These are phyloP conservation scores for Colletotrichum liaoningense DNA, from an alignment of 2,329 filamentous ascomycete genomes.

Conservation along the genomic window DNA sequence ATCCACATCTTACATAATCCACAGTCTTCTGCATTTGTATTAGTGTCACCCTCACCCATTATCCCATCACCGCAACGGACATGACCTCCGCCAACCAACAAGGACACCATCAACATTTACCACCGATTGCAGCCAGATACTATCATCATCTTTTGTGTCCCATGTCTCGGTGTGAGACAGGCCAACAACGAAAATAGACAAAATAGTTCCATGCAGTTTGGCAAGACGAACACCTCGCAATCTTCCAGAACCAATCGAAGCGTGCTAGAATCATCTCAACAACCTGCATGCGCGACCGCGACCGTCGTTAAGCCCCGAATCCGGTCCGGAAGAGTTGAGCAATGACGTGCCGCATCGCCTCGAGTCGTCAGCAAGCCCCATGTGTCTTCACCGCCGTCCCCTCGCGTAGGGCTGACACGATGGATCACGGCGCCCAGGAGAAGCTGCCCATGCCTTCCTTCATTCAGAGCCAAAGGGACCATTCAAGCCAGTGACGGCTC, in stretches of 20 bases:
- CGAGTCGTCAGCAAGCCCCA: neutral
- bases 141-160: neutral
- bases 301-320: neutral
- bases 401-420: slow-evolving; percentile 28
- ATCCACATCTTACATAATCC: neutral
- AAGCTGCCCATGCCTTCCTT: slow-evolving; percentile 9
- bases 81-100: neutral
- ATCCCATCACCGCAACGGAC: neutral
- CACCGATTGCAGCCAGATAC: neutral
- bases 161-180: slow-evolving; percentile 18
- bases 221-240: neutral
- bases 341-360: neutral
- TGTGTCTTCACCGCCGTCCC: neutral
- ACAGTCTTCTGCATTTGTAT: neutral
- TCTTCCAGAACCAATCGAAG: slow-evolving; percentile 14
- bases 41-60: neutral
- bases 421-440: neutral
- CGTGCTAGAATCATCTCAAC: neutral
- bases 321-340: neutral
- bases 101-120: neutral
- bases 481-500: neutral
- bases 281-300: neutral
- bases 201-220: slow-evolving; percentile 15
- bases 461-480: neutral
- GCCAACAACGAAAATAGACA: neutral